Base-by-base conservation (phyloP, 2,329 filamentous ascomycete genomes). In the Rutstroemia sydowiana region DNA sequence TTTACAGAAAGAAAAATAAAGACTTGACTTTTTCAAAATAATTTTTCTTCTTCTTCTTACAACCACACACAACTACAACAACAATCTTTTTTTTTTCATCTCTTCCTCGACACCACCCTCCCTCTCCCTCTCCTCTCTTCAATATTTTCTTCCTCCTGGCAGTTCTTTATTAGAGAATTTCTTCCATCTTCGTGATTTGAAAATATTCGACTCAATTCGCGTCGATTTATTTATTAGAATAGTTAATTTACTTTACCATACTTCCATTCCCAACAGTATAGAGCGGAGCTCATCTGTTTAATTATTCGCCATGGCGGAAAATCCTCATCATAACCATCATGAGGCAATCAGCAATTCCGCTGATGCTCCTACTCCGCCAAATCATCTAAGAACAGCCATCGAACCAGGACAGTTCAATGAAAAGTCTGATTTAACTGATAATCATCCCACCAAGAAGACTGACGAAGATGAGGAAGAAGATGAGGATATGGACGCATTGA, bases 401-500 rank as follows among this genome's bases (percentile, higher is more conserved):
- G 80, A 83, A 68, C 77, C 77, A 60, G 81, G 80, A 60, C 71
- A 74, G 66, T 84, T 85, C 68, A 76, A 82, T 68, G 82, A 85
- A 74, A 84, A 84, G 14, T 43, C 57, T 53, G 71, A 67, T 31
- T 55, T 59, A 58, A 63, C 70, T 53, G 65, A 68, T 55, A 63
- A 65, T 36, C 60, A 66, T 43, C 58, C 68, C 39, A 57, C 67
- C 54, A 40, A 51, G 31, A 56, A 57, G 39, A 56, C 58, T 45
- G 48, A 50, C 8, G 60, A 63, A 14, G 82, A 84, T 5, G 84
- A 88, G 45, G 85, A 90, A 20, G 85, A 87, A 42, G 85, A 89
- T 63, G 86, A 89, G 72, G 85, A 92, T 68, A 89, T 95, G 61
- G 87, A 95, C 66, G 82, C 84, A 65, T 77, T 95, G 64, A 95